phyloP scores from a whole-genome alignment of 768 basidiomycete species.

The Lentinula raphanica region DNA sequence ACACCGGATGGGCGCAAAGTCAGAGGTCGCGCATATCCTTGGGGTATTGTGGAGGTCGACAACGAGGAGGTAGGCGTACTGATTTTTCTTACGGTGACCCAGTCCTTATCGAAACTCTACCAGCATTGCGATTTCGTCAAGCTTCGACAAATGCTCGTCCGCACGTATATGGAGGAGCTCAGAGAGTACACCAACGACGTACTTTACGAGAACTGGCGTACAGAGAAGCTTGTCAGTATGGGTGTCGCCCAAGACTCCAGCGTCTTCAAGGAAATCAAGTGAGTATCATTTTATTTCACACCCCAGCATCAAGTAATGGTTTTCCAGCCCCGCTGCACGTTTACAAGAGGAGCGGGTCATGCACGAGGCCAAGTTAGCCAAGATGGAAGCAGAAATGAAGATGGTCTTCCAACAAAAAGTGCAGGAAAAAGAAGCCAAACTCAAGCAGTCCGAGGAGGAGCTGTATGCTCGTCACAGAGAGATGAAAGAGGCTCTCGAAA shows the following conservation, averaged over 20 bases:
- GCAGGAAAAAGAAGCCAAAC: conserved; percentile 97
- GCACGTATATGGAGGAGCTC: conserved; percentile 99
- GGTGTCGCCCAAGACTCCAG: conserved; percentile 96
- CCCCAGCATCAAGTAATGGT: conserved; percentile 11
- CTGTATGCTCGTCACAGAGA: conserved; percentile 97
- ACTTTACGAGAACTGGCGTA: conserved; percentile 98
- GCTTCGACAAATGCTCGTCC: conserved; percentile 97
- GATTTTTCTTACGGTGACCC: not conserved
- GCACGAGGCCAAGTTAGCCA: conserved; percentile 95
- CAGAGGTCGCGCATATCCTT: conserved; percentile 93
- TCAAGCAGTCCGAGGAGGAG: conserved; percentile 99
- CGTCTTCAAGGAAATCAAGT: conserved; percentile 99
- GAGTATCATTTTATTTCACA: conserved; percentile 27
- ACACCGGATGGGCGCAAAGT: conserved; percentile 88
- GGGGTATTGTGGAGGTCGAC: conserved; percentile 99
- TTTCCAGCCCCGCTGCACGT: conserved; percentile 82
- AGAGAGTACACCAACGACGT: conserved; percentile 94
- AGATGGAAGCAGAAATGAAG: conserved; percentile 99
- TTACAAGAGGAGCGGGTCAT: conserved; percentile 93
- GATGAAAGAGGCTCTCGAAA: conserved; percentile 99
- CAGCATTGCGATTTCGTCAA: conserved; percentile 97
- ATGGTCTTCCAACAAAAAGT: conserved; percentile 99
- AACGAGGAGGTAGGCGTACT: conserved; percentile 62
- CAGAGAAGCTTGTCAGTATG: conserved; percentile 94
- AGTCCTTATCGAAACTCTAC: not conserved